Conservation (phyloP, 129 eudicot genomes). For the Solidago caesia region DNA sequence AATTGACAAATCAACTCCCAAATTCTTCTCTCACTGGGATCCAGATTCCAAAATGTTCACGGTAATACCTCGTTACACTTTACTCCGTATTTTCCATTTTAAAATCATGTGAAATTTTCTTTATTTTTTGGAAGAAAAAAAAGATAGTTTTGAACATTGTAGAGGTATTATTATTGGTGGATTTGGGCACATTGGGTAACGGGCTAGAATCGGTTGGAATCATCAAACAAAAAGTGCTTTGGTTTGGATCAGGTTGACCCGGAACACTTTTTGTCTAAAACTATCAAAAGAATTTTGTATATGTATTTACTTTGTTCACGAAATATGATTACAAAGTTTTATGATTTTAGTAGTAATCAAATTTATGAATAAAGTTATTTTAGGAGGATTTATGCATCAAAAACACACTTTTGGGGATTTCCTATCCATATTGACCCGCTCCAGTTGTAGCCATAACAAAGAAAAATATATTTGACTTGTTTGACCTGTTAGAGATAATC, state of each 20-base stretch:
- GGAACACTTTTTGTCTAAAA: neutral
- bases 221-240: neutral
- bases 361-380: neutral
- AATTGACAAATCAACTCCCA: conserved; percentile 94
- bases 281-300: too few relatives aligned
- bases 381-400: neutral
- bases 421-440: neutral
- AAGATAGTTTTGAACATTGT: conserved; percentile 5
- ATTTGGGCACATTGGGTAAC: neutral
- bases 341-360: neutral
- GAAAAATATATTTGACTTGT: too few relatives aligned
- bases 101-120: neutral
- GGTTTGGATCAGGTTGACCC: neutral
- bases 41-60: conserved; percentile 99
- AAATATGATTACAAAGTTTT: neutral
- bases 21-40: conserved; percentile 98
- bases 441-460: neutral
- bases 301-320: neutral
- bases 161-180: neutral
- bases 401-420: neutral
- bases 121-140: neutral
- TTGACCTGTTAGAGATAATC: neutral
- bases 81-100: neutral
- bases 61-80: conserved; percentile 29
- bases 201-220: neutral